phyloP scores from a whole-genome alignment of 768 basidiomycete species.

The Suillus lakei region DNA sequence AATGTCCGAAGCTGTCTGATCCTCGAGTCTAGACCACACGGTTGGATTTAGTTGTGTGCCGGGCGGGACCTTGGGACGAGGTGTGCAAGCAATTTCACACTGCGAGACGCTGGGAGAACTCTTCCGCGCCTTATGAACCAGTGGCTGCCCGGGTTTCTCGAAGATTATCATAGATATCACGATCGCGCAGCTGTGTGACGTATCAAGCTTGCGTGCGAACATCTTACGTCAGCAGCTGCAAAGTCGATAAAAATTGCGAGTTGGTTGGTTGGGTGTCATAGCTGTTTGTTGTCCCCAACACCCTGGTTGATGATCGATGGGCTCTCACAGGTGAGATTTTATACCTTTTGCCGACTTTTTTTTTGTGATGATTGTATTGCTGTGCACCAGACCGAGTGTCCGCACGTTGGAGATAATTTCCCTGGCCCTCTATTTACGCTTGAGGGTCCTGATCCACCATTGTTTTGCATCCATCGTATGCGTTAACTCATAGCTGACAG shows the following conservation, averaged over 20 bases:
- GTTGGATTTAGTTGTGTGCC: not conserved
- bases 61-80: not conserved
- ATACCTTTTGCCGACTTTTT: not conserved
- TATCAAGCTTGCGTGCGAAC: not conserved
- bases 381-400: constrained; percentile 42
- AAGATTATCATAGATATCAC: not conserved
- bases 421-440: constrained; percentile 40
- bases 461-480: not conserved
- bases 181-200: not conserved
- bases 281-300: not conserved
- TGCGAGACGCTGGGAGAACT: not conserved
- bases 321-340: not conserved
- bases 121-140: not conserved
- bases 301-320: not conserved
- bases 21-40: not conserved
- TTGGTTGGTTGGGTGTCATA: fast-evolving
- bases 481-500: constrained; percentile 3
- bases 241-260: not conserved
- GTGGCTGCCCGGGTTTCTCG: not conserved
- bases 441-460: constrained; percentile 35
- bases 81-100: not conserved
- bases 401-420: constrained; percentile 37
- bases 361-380: constrained; percentile 38
- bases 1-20: not conserved
- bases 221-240: not conserved